phyloP scores from a whole-genome alignment of 139 green algal species.

The Diplosphaera chodatii region DNA sequence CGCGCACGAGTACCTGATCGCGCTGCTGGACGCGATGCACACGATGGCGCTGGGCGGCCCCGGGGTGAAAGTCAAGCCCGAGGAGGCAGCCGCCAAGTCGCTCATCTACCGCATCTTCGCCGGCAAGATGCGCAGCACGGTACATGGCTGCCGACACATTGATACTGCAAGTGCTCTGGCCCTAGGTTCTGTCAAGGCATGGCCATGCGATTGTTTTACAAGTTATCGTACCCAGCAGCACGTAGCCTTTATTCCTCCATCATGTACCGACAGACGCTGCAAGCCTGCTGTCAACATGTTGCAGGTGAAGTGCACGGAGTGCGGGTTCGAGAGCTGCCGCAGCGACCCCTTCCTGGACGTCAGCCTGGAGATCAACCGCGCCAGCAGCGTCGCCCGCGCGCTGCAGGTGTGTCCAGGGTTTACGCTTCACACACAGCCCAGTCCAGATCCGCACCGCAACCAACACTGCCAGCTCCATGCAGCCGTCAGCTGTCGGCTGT shows the following conservation, averaged over 20 bases:
- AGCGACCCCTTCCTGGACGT: slow-evolving; percentile 92
- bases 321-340: slow-evolving; percentile 71
- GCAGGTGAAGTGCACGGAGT: slow-evolving; percentile 80
- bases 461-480: no score
- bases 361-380: slow-evolving; percentile 76
- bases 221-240: no score
- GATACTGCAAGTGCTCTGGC: no score
- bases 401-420: no score
- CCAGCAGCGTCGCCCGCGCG: slow-evolving; percentile 44
- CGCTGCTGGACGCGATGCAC: slow-evolving; percentile 84
- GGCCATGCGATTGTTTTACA: no score
- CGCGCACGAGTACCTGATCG: slow-evolving; percentile 84
- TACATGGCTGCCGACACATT: no score
- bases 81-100: slow-evolving; percentile 58
- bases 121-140: slow-evolving; percentile 76
- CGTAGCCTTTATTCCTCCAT: no score
- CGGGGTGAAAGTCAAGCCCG: slow-evolving; percentile 52
- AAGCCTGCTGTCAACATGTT: neutral
- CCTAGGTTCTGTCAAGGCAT: no score
- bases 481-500: no score
- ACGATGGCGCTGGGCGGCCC: slow-evolving; percentile 49
- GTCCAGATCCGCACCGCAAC: no score
- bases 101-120: slow-evolving; percentile 90
- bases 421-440: no score
- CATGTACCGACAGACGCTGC: neutral